phyloP scores from a whole-genome alignment of 805 yeast genomes.

The Myxozyma mucilagina region DNA sequence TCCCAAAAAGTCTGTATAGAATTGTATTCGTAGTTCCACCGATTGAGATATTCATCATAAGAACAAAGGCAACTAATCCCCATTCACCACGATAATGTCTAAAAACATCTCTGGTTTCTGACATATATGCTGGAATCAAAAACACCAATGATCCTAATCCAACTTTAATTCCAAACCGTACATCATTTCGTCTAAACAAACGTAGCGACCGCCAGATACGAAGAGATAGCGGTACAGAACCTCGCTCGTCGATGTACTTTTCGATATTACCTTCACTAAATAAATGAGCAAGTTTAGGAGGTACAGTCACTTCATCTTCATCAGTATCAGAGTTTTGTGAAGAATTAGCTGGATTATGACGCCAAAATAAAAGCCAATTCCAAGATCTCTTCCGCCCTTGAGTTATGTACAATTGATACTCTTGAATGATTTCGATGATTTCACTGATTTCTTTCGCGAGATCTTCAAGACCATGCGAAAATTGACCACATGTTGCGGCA shows the following conservation, averaged over 20 bases:
- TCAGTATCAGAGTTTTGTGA: neutral
- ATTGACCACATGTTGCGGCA: conserved; percentile 82
- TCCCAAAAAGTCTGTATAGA: conserved; percentile 55
- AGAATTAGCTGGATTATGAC: conserved; percentile 20
- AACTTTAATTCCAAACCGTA: conserved; percentile 76
- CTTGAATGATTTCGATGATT: conserved; percentile 41
- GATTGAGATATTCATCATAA: conserved; percentile 79
- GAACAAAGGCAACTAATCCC: conserved; percentile 76
- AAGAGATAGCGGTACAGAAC: conserved; percentile 6
- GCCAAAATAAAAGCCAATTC: conserved; percentile 60
- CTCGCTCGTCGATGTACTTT: conserved; percentile 4
- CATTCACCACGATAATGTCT: conserved; percentile 77
- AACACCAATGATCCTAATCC: conserved; percentile 72
- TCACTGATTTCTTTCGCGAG: conserved; percentile 57
- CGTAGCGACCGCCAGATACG: conserved; percentile 46
- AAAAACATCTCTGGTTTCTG: conserved; percentile 55
- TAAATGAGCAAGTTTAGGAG: conserved; percentile 23
- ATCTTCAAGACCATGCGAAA: conserved; percentile 63
- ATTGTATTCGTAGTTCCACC: conserved; percentile 65
- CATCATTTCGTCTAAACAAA: conserved; percentile 61
- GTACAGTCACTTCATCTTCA: conserved; percentile 24
- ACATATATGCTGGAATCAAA: conserved; percentile 66
- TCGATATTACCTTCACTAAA: conserved; percentile 20
- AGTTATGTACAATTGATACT: conserved; percentile 39
- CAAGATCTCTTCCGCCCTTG: conserved; percentile 43